These are phyloP conservation scores for Akanthomyces lecanii DNA, from an alignment of 2,329 filamentous ascomycete species.

Conservation along the genomic window DNA sequence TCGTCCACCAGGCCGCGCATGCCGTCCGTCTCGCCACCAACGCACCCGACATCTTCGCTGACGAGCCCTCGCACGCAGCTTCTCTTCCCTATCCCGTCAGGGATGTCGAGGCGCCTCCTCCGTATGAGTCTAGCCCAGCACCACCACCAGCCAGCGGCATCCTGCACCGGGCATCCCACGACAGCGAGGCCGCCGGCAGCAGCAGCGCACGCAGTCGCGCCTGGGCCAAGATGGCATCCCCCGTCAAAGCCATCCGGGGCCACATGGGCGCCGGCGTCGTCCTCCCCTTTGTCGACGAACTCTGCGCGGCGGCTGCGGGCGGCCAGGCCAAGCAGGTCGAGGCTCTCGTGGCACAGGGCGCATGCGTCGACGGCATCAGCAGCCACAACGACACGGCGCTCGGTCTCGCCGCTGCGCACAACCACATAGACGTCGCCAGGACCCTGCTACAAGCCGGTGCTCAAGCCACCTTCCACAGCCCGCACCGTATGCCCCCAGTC, in stretches of 20 bases:
- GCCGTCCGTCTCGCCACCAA: background rate
- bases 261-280: background rate
- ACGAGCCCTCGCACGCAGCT: background rate
- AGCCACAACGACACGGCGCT: background rate
- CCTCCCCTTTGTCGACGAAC: background rate
- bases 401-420: background rate
- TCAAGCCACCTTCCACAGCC: background rate
- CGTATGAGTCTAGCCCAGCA: background rate
- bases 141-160: background rate
- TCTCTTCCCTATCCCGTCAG: background rate
- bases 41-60: background rate
- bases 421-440: background rate
- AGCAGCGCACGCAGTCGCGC: background rate
- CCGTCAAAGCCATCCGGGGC: background rate
- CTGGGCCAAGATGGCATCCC: background rate
- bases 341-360: background rate
- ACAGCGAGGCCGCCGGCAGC: background rate
- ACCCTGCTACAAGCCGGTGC: background rate
- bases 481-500: conserved; percentile 25
- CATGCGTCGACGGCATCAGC: background rate
- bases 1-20: background rate
- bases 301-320: background rate
- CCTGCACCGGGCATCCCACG: background rate
- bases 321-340: background rate
- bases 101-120: background rate